Percentiles rank a stretch among this genome's conserved stretches.
Conservation (phyloP, 768 basidiomycete species). For the Amanita brunnescens region DNA sequence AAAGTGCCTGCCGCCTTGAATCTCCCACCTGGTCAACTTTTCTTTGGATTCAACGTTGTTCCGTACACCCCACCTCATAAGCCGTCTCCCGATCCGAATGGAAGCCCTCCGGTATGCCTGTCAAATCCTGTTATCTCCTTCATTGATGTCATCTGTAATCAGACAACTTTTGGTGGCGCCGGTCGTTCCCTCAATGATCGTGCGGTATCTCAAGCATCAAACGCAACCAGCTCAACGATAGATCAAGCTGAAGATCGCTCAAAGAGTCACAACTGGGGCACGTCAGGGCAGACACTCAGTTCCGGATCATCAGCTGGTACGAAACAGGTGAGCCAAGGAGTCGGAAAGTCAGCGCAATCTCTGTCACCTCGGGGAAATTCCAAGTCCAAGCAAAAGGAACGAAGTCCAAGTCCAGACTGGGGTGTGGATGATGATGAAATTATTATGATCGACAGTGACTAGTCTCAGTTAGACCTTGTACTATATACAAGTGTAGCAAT, state of each 20-base stretch:
- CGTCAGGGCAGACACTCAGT: constrained; percentile 44
- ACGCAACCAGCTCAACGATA: too few relatives aligned
- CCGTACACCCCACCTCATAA: constrained; percentile 50
- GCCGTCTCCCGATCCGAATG: constrained; percentile 20
- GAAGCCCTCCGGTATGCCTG: constrained; percentile 20
- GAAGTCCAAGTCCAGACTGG: constrained; percentile 73
- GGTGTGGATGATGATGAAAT: constrained; percentile 80
- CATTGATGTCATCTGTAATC: constrained; percentile 23
- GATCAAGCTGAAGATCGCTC: constrained; percentile 21
- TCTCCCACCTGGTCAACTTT: constrained; percentile 88
- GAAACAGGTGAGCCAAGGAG: constrained; percentile 32
- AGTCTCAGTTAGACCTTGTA: constrained; percentile 9
- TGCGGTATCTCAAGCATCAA: constrained; percentile 15
- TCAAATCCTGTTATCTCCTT: not conserved
- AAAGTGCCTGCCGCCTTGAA: constrained; percentile 87
- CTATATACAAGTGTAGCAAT: constrained; percentile 6
- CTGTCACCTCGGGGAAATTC: constrained; percentile 30
- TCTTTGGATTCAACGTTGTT: constrained; percentile 88
- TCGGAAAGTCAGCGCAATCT: constrained; percentile 47
- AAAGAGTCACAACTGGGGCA: constrained; percentile 36
- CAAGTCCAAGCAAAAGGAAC: constrained; percentile 31
- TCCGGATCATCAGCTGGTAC: constrained; percentile 26
- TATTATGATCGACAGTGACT: constrained; percentile 83
- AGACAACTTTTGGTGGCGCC: constrained; percentile 50
- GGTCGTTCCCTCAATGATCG: constrained; percentile 64